Evolutionary conservation across 208 protist genomes (phyloP).

Genomic region (Crithidia acanthocephali): DNA sequence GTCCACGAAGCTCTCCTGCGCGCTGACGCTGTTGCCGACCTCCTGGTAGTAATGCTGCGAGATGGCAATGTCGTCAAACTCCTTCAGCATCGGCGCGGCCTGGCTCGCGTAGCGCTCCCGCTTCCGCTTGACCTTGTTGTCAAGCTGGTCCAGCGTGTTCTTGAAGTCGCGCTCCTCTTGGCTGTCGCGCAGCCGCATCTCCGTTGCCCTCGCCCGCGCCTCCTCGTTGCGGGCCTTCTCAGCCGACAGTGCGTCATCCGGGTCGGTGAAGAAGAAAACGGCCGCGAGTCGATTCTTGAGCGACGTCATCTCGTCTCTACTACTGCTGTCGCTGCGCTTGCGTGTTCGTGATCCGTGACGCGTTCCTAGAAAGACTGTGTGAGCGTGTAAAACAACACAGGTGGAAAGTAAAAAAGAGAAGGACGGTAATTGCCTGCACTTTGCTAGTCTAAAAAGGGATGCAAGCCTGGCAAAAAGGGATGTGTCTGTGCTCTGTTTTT

Average conservation of each 20-base stretch:
- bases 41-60: constrained; percentile 88
- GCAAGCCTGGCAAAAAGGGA: no score
- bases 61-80: constrained; percentile 79
- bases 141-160: constrained; percentile 33
- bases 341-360: no score
- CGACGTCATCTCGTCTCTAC: constrained; percentile 34
- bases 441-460: no score
- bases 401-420: no score
- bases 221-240: constrained; percentile 82
- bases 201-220: constrained; percentile 50
- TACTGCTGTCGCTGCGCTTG: background rate
- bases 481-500: no score
- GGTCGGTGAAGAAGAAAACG: constrained; percentile 52
- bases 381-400: no score
- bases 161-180: constrained; percentile 48
- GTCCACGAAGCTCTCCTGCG: constrained; percentile 56
- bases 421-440: no score
- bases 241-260: constrained; percentile 57
- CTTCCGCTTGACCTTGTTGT: constrained; percentile 55
- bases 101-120: constrained; percentile 49
- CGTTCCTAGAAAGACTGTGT: no score
- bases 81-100: constrained; percentile 65
- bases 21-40: constrained; percentile 46
- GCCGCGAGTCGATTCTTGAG: constrained; percentile 38
- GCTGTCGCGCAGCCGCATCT: constrained; percentile 39